phyloP scores from a whole-genome alignment of 192 early-diverging fungal species.

The Coemansia umbellata region DNA sequence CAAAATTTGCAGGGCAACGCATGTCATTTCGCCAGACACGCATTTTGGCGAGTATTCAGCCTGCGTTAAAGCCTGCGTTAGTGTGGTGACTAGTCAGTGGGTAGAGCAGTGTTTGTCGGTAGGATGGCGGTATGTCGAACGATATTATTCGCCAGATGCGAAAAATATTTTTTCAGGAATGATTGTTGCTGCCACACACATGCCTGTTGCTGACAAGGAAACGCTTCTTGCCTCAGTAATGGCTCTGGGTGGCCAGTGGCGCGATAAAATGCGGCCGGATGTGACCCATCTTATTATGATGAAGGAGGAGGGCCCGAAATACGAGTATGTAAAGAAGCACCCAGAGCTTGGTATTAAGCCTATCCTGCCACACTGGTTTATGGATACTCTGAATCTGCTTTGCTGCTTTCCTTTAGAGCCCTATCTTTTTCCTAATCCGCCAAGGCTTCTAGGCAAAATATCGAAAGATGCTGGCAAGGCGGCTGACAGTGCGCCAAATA shows the following conservation, averaged over 20 bases:
- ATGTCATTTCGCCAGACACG: conserved; percentile 35
- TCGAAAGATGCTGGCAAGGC: neutral
- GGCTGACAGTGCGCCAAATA: neutral
- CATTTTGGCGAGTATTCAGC: conserved; percentile 48
- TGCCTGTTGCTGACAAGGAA: conserved; percentile 43
- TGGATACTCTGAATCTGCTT: conserved; percentile 58
- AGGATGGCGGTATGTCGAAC: conserved; percentile 37
- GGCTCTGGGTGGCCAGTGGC: conserved; percentile 51
- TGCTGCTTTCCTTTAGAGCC: conserved; percentile 51
- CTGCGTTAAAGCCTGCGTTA: conserved; percentile 22
- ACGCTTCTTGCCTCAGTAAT: conserved; percentile 36
- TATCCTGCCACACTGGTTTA: conserved; percentile 73
- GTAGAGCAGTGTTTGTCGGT: conserved; percentile 25
- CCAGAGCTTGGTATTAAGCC: conserved; percentile 54
- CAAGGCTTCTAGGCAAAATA: conserved; percentile 27
- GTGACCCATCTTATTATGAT: conserved; percentile 43
- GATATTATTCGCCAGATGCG: conserved; percentile 31
- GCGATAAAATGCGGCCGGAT: conserved; percentile 35
- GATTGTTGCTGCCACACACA: conserved; percentile 34
- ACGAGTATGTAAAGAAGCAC: conserved; percentile 41
- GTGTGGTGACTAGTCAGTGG: conserved; percentile 42
- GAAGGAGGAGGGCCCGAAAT: conserved; percentile 40
- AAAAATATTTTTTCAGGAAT: conserved; percentile 46
- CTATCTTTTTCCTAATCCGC: conserved; percentile 50
- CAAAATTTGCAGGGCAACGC: conserved; percentile 16